Evolutionary conservation across 345 rosid species (phyloP), one percentile per base, ranked within the genome.

Genomic region (Pugionium cornutum): DNA sequence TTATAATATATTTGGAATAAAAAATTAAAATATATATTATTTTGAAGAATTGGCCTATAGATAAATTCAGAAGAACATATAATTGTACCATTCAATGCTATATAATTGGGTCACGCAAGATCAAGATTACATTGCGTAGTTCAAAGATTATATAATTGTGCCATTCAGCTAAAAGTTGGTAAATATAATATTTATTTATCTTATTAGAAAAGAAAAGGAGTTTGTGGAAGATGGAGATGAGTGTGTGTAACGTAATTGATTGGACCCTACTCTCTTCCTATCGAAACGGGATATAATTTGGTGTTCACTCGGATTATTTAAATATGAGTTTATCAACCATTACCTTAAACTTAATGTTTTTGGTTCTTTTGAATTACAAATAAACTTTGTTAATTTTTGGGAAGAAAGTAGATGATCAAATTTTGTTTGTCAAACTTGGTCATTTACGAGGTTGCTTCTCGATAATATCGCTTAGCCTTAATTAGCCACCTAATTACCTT

Each of bases 171-270:
- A 18, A 60, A 43, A 50, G 61, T 69, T 61, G 37, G 28, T 52
- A 35, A 25, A 69, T 53, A 18, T 18, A 18, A 18, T 18, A 18
- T 18, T 18, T 18, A 18, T 18, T 18, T 18, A 18, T 18, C 18
- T 18, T 18, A 18, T 18, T 18, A 18, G 18, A 18, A 18, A 69
- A 58, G 60, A 69, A 69, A 69, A 18, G 3, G 59, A 18, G 18
- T 18, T 18, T 18, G 18, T 18, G 18, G 18, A 18, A 62, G 64
- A 46, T 70, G 64, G n/a, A 46, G 36, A 30, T 70, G 55, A 43
- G 10, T 45, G 25, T 62, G 68, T 18, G 67, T 54, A 69, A 52
- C 47, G 61, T 69, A 61, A 61, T 53, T 61, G 58, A 61, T 52
- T 32, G 67, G 53, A 52, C 41, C 44, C 8, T 29, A 43, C 27